Evolutionary conservation across 768 basidiomycete genomes (phyloP).

Genomic region (Tylopilus cervinicoccineus): DNA sequence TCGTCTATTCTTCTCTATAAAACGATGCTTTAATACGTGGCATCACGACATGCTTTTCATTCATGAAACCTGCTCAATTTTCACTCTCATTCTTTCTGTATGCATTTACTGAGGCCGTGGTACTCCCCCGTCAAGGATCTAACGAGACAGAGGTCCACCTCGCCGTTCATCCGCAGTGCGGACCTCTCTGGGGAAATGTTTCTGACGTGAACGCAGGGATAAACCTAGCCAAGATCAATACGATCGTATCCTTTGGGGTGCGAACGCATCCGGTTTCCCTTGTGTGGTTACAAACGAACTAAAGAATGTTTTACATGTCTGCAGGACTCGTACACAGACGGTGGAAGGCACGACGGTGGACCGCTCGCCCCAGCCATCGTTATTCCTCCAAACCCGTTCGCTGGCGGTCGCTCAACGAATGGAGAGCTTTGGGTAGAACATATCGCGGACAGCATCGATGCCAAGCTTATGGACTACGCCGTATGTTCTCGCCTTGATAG

Average conservation of each 20-base stretch:
- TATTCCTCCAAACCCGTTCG: conserved; percentile 39
- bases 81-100: conserved; percentile 7
- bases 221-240: conserved; percentile 33
- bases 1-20: neutral
- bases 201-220: conserved; percentile 51
- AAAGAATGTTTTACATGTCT: neutral
- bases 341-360: conserved; percentile 44
- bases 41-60: neutral
- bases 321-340: conserved; percentile 50
- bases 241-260: conserved; percentile 52
- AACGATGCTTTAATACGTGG: neutral
- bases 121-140: conserved; percentile 9
- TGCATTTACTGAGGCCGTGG: conserved; percentile 9
- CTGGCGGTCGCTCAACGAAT: conserved; percentile 50
- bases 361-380: conserved; percentile 40
- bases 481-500: conserved; percentile 26
- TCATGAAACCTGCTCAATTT: neutral
- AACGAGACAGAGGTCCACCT: conserved; percentile 33
- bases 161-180: conserved; percentile 45
- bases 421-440: conserved; percentile 49
- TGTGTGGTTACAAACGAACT: neutral
- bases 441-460: conserved; percentile 37
- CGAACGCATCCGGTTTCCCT: conserved; percentile 3
- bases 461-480: conserved; percentile 47
- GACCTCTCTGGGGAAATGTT: conserved; percentile 35